Percentiles rank a stretch among this genome's conserved stretches.
Conservation (phyloP, 2,329 filamentous ascomycete genomes). For the Pseudogymnoascus sp. region DNA sequence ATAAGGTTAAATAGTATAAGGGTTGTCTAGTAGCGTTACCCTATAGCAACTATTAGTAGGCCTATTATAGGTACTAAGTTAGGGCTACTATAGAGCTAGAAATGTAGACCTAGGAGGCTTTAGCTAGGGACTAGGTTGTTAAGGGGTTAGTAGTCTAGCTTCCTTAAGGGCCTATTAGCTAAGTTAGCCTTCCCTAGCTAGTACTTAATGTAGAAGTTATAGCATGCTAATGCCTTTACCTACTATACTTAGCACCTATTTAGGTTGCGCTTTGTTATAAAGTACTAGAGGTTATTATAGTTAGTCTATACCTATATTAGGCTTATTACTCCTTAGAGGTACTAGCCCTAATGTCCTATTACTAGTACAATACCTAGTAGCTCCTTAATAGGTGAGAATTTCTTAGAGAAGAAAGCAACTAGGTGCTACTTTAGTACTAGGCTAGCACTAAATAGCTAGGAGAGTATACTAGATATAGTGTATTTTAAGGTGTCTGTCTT, state of each 20-base stretch:
- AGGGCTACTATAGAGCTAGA: too few relatives aligned
- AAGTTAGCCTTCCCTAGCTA: too few relatives aligned
- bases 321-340: neutral
- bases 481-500: neutral
- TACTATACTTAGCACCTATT: neutral
- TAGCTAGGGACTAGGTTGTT: too few relatives aligned
- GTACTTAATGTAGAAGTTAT: too few relatives aligned
- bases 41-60: too few relatives aligned
- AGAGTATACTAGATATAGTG: neutral
- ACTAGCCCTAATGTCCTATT: neutral
- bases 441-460: neutral
- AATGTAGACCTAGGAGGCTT: too few relatives aligned
- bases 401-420: neutral
- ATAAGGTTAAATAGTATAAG: too few relatives aligned
- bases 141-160: too few relatives aligned
- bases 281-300: neutral
- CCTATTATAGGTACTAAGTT: too few relatives aligned
- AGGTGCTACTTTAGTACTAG: neutral
- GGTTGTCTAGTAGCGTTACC: too few relatives aligned
- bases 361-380: neutral
- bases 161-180: too few relatives aligned
- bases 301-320: neutral
- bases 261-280: neutral
- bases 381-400: neutral
- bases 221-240: neutral